phyloP scores from a whole-genome alignment of 805 yeast species.

The Teunomyces pallodes region DNA sequence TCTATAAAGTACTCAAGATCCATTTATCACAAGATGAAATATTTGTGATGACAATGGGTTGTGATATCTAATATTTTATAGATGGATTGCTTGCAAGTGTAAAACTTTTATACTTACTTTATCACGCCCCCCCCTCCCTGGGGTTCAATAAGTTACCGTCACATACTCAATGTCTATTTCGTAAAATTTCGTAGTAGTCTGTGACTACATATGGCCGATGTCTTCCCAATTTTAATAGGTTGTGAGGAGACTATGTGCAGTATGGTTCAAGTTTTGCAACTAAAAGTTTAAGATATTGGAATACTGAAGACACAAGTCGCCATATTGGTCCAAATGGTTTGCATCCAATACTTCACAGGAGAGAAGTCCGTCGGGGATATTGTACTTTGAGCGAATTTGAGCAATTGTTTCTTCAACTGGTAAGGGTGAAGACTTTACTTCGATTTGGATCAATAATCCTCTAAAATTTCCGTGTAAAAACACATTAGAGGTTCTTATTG shows the following conservation, averaged over 20 bases:
- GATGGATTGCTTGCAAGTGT: no score
- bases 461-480: constrained; percentile 72
- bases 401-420: constrained; percentile 3
- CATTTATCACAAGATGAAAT: no score
- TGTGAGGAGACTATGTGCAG: not conserved
- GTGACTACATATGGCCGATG: no score
- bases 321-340: constrained; percentile 26
- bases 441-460: constrained; percentile 65
- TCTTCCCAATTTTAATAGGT: no score
- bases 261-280: not conserved
- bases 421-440: constrained; percentile 17
- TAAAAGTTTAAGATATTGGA: constrained; percentile 40
- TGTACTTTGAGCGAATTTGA: constrained; percentile 28
- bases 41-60: no score
- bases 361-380: constrained; percentile 39
- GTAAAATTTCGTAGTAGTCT: no score
- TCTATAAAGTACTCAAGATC: no score
- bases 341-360: constrained; percentile 30
- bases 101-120: no score
- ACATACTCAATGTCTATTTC: no score
- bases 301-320: constrained; percentile 43
- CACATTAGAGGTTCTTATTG: constrained; percentile 65
- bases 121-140: no score
- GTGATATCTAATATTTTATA: no score
- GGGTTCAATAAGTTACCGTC: no score